Conservation (phyloP, 176 grass and related monocot species). For the Zea mays region DNA sequence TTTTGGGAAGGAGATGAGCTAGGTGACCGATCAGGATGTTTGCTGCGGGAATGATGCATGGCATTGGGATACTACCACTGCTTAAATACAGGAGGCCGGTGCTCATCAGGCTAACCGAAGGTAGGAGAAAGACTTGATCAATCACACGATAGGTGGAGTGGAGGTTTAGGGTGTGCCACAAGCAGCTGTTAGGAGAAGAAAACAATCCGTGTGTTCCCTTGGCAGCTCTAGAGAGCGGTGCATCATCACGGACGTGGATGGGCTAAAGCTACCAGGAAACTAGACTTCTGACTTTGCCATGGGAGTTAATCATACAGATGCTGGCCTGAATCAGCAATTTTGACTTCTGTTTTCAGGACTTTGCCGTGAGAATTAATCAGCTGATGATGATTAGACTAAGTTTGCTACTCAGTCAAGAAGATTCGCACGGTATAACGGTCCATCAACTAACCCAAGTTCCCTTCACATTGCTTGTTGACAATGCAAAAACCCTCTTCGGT, state of each 20-base stretch:
- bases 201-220: no score
- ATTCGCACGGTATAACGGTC: constrained; percentile 21
- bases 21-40: not conserved
- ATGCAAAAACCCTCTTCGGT: not conserved
- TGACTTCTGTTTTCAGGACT: not conserved
- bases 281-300: constrained; percentile 4
- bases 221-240: not conserved
- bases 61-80: not conserved
- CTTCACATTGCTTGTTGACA: not conserved
- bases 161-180: not conserved
- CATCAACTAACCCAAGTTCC: constrained; percentile 15
- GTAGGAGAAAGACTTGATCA: not conserved
- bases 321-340: not conserved
- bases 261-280: not conserved
- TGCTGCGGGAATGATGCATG: not conserved
- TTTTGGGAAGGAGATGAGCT: no score
- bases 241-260: not conserved
- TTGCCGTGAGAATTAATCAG: no score
- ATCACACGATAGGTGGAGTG: not conserved
- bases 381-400: not conserved
- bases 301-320: not conserved
- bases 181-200: not conserved
- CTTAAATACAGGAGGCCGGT: not conserved
- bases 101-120: not conserved
- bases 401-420: not conserved